These are phyloP conservation scores for Purshia tridentata DNA, from an alignment of 306 rosid species.

Conservation along the genomic window DNA sequence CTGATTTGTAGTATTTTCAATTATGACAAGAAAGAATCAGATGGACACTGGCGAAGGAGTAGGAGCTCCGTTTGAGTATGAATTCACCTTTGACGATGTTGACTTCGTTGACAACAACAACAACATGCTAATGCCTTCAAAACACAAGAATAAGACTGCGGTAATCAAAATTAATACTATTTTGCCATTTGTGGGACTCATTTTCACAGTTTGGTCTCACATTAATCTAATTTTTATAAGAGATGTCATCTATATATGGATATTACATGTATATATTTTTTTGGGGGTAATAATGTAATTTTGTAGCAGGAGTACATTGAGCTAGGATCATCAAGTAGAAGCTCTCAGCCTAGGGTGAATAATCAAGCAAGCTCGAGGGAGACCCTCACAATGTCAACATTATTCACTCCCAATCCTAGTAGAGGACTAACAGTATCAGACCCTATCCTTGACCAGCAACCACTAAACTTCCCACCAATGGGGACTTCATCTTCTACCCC, in stretches of 20 bases:
- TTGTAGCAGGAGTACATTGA: not conserved
- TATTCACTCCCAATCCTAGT: not conserved
- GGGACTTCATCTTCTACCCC: not conserved
- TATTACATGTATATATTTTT: too few species aligned
- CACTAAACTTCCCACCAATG: not conserved
- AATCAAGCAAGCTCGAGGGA: not conserved
- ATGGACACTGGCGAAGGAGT: conserved; percentile 3
- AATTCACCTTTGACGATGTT: not conserved
- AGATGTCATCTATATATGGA: not conserved
- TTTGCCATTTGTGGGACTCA: not conserved
- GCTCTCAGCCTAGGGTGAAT: not conserved
- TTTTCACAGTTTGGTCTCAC: too few species aligned
- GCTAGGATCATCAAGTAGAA: conserved; percentile 11
- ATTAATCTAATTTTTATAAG: too few species aligned
- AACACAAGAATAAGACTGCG: not conserved
- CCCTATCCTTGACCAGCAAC: not conserved
- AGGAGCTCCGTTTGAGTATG: not conserved
- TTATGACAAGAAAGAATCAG: not conserved
- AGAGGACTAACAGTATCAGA: not conserved
- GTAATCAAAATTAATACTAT: not conserved
- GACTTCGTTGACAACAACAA: not conserved
- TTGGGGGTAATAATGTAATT: not conserved
- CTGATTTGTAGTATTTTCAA: not conserved
- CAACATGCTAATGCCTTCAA: not conserved
- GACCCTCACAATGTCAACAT: not conserved